phyloP scores from a whole-genome alignment of 352 stramenopile species.

The Phytophthora fragariae region DNA sequence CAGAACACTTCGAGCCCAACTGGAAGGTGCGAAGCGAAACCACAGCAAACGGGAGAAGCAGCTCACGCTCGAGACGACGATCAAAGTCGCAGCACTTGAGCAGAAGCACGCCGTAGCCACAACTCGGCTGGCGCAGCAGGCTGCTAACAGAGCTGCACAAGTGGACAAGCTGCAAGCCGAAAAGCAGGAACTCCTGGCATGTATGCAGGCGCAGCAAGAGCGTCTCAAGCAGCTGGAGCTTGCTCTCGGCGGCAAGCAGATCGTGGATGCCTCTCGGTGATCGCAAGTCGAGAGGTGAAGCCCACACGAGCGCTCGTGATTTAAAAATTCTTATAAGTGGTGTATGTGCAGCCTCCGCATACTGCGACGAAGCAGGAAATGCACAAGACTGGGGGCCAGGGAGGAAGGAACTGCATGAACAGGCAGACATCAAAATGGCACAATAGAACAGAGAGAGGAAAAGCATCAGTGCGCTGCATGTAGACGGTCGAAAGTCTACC shows the following conservation, averaged over 20 bases:
- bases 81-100: slow-evolving; percentile 55
- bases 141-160: slow-evolving; percentile 41
- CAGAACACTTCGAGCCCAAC: slow-evolving; percentile 52
- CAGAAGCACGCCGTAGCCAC: slow-evolving; percentile 56
- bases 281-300: slow-evolving; percentile 32
- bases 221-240: slow-evolving; percentile 64
- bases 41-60: slow-evolving; percentile 58
- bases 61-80: slow-evolving; percentile 52
- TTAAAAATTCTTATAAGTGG: slow-evolving; percentile 29
- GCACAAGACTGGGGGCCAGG: slow-evolving; percentile 21
- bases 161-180: slow-evolving; percentile 55
- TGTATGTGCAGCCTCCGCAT: slow-evolving; percentile 34
- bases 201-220: slow-evolving; percentile 48
- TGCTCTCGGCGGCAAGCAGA: slow-evolving; percentile 50
- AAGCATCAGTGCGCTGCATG: slow-evolving; percentile 33
- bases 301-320: slow-evolving; percentile 18
- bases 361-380: slow-evolving; percentile 38
- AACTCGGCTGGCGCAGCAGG: slow-evolving; percentile 49
- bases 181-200: slow-evolving; percentile 52
- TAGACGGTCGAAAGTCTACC: slow-evolving; percentile 42
- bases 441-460: slow-evolving; percentile 45
- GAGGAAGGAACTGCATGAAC: slow-evolving; percentile 28
- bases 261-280: slow-evolving; percentile 48
- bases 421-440: slow-evolving; percentile 37
- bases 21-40: slow-evolving; percentile 48